phyloP scores from a whole-genome alignment of 2,329 filamentous ascomycete species.

The Fusarium scirpi region DNA sequence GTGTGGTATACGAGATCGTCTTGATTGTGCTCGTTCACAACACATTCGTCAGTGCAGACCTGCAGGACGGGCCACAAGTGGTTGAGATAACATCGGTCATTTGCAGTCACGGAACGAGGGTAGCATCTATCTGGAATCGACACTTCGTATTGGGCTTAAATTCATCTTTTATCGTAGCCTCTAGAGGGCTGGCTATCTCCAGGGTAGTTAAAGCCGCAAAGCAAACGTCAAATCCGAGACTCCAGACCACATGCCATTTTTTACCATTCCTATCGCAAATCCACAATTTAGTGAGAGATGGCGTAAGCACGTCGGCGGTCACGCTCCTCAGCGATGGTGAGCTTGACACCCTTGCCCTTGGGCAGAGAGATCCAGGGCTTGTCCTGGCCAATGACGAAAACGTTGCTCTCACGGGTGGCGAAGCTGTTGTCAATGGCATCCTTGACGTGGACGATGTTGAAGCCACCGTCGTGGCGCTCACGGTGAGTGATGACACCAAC shows the following conservation, averaged over 20 bases:
- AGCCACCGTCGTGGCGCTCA: slow-evolving; percentile 99
- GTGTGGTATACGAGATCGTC: background rate
- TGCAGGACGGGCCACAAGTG: background rate
- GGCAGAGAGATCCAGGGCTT: slow-evolving; percentile 99
- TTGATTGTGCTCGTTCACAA: background rate
- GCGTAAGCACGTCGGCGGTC: slow-evolving; percentile 87
- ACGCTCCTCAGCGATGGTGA: slow-evolving; percentile 98
- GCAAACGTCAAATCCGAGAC: slow-evolving; percentile 57
- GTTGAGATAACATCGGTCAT: background rate
- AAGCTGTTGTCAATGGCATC: slow-evolving; percentile 99
- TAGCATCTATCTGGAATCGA: slow-evolving; percentile 36
- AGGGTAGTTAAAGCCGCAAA: slow-evolving; percentile 48
- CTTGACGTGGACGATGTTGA: slow-evolving; percentile 99
- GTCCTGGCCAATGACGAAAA: slow-evolving; percentile 98
- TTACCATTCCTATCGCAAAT: slow-evolving; percentile 43
- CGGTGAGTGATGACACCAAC: slow-evolving; percentile 99
- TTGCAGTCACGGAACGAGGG: slow-evolving; percentile 6
- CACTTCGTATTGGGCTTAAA: slow-evolving; percentile 49
- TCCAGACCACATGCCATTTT: slow-evolving; percentile 55
- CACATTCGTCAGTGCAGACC: background rate
- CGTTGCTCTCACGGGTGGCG: slow-evolving; percentile 99
- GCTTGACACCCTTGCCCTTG: slow-evolving; percentile 99
- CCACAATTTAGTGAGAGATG: slow-evolving; percentile 62
- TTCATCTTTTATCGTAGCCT: slow-evolving; percentile 55
- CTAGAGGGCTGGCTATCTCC: slow-evolving; percentile 52